phyloP scores from a whole-genome alignment of 495 filamentous ascomycete species.

The Ascodesmis nigricans region DNA sequence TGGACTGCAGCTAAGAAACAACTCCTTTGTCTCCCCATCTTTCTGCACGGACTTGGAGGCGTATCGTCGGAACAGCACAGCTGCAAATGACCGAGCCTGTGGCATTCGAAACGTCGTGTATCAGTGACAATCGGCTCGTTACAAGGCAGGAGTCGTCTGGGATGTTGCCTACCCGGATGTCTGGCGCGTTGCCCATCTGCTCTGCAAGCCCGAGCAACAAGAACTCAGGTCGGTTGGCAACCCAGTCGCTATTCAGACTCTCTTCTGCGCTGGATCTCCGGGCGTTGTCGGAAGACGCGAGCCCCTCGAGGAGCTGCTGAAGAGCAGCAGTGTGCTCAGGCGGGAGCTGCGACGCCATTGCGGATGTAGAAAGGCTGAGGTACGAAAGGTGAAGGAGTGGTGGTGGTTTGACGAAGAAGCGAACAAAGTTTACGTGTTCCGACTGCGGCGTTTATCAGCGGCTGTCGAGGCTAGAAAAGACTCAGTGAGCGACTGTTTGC shows the following conservation, averaged over 20 bases:
- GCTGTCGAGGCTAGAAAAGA: too few relatives aligned
- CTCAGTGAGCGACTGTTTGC: too few relatives aligned
- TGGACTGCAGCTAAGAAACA: constrained; percentile 52
- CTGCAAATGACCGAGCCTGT: constrained; percentile 69
- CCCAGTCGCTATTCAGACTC: constrained; percentile 74
- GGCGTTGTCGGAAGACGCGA: constrained; percentile 76
- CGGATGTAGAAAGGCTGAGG: constrained; percentile 16
- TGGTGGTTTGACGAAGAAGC: neutral
- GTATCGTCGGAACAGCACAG: constrained; percentile 87
- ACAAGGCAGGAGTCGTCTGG: constrained; percentile 3
- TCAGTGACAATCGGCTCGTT: too few relatives aligned
- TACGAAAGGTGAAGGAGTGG: constrained; percentile 7
- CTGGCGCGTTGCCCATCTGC: constrained; percentile 53
- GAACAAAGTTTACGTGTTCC: too few relatives aligned
- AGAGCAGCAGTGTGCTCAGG: constrained; percentile 63
- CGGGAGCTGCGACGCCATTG: constrained; percentile 55
- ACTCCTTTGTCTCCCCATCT: constrained; percentile 47
- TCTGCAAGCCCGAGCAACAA: constrained; percentile 84
- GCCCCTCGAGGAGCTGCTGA: constrained; percentile 57
- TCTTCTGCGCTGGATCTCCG: constrained; percentile 72
- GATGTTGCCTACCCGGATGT: constrained; percentile 21
- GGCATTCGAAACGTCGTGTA: constrained; percentile 3
- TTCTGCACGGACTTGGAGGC: constrained; percentile 65
- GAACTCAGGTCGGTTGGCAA: constrained; percentile 53
- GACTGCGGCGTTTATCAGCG: too few relatives aligned